Conservation (phyloP, 2,329 filamentous ascomycete genomes). For the Arachnopeziza araneosa region DNA sequence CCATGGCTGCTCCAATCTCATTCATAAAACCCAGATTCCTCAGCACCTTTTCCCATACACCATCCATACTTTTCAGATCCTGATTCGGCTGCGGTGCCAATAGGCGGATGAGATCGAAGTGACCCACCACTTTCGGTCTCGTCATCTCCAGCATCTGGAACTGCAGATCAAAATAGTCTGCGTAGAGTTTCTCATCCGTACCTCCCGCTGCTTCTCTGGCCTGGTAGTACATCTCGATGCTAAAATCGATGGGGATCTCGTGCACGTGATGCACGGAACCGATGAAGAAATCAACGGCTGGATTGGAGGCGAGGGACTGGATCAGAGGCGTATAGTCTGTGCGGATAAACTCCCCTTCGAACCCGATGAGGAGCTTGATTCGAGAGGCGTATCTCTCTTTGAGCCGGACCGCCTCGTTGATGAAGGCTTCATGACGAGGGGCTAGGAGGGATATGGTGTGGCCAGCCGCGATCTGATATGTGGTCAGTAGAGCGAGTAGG, state of each 20-base stretch:
- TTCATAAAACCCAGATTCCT: slow-evolving; percentile 70
- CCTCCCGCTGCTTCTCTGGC: slow-evolving; percentile 38
- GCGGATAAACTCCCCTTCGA: slow-evolving; percentile 91
- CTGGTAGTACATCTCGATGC: slow-evolving; percentile 56
- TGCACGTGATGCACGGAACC: slow-evolving; percentile 90
- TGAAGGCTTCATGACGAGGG: slow-evolving; percentile 63
- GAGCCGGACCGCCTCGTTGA: slow-evolving; percentile 68
- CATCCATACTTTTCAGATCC: slow-evolving; percentile 50
- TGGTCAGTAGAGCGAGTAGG: slow-evolving; percentile 12
- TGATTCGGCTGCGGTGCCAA: slow-evolving; percentile 64
- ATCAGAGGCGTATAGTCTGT: slow-evolving; percentile 56
- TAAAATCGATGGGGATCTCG: slow-evolving; percentile 84
- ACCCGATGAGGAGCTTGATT: slow-evolving; percentile 80
- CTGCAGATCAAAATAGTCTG: slow-evolving; percentile 85
- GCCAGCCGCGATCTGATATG: slow-evolving; percentile 40
- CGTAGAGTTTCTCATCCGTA: slow-evolving; percentile 68
- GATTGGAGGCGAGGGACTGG: slow-evolving; percentile 48
- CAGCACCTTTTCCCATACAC: slow-evolving; percentile 68
- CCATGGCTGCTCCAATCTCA: slow-evolving; percentile 73
- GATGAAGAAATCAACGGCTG: slow-evolving; percentile 80
- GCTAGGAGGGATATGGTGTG: slow-evolving; percentile 41
- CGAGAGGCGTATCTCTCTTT: slow-evolving; percentile 61
- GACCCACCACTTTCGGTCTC: slow-evolving; percentile 74
- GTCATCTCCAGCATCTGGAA: slow-evolving; percentile 70
- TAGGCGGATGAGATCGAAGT: slow-evolving; percentile 88